These are phyloP conservation scores for Phytophthora vignae DNA, from an alignment of 352 stramenopile species.

Conservation along the genomic window DNA sequence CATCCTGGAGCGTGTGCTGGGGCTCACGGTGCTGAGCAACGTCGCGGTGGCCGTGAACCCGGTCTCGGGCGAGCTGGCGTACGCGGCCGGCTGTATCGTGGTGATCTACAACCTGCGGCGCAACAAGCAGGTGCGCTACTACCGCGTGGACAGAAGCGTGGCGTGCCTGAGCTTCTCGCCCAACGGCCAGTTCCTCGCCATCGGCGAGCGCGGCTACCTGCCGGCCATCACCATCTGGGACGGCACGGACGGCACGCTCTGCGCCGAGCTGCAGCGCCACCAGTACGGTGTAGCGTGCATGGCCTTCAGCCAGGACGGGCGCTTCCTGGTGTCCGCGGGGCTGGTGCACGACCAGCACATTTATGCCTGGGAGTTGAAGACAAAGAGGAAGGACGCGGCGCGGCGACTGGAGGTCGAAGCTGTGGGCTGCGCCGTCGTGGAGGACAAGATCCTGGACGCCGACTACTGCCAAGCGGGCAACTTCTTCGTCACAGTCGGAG, in stretches of 20 bases:
- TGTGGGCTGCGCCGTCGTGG: constrained; percentile 56
- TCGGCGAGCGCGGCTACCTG: constrained; percentile 88
- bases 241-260: constrained; percentile 74
- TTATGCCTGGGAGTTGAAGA: constrained; percentile 74
- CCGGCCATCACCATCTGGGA: constrained; percentile 91
- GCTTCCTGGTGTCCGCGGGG: constrained; percentile 71
- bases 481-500: constrained; percentile 86
- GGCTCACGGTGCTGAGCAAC: constrained; percentile 79
- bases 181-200: constrained; percentile 85
- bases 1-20: constrained; percentile 86
- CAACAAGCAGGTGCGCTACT: constrained; percentile 91
- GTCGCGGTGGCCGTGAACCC: constrained; percentile 79
- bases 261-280: constrained; percentile 84
- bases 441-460: constrained; percentile 77
- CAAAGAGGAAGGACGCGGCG: constrained; percentile 29
- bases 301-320: constrained; percentile 74
- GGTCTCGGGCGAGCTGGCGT: constrained; percentile 84
- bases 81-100: constrained; percentile 88
- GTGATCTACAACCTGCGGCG: constrained; percentile 90
- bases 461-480: constrained; percentile 77
- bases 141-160: constrained; percentile 89
- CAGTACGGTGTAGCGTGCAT: constrained; percentile 86
- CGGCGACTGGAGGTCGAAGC: constrained; percentile 29
- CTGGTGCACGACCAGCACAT: constrained; percentile 88
- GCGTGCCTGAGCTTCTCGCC: constrained; percentile 84